Evolutionary conservation across 306 rosid species (phyloP).

Genomic region (Vigna angularis): DNA sequence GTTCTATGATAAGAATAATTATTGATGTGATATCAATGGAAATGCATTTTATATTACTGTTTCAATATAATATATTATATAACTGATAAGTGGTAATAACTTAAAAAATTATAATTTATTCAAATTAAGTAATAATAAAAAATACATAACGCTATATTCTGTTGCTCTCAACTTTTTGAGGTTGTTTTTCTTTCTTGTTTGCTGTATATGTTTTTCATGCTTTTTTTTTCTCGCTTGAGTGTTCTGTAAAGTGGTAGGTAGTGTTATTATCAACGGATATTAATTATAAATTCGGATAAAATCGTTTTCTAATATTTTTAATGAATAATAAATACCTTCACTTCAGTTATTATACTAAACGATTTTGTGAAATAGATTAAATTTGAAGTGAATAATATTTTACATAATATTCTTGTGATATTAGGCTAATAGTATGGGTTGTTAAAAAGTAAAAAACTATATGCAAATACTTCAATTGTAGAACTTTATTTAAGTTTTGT

Average conservation of each 20-base stretch:
- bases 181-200: neutral
- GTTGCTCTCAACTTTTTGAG: neutral
- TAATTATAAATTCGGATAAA: neutral
- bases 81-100: neutral
- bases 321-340: neutral
- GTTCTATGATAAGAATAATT: neutral
- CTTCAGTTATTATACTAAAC: neutral
- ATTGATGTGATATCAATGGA: neutral
- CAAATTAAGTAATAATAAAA: neutral
- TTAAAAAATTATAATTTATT: neutral
- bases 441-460: too few species aligned
- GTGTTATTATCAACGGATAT: neutral
- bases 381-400: neutral
- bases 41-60: neutral
- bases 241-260: neutral
- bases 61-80: neutral
- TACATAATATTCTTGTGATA: neutral
- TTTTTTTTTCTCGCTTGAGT: slow-evolving; percentile 9
- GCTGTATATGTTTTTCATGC: neutral
- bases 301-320: neutral
- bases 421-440: neutral
- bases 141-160: neutral
- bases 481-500: too few species aligned
- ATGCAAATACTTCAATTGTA: too few species aligned
- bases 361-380: neutral